Conservation (phyloP, 768 basidiomycete genomes). For the Mycena vitilis region DNA sequence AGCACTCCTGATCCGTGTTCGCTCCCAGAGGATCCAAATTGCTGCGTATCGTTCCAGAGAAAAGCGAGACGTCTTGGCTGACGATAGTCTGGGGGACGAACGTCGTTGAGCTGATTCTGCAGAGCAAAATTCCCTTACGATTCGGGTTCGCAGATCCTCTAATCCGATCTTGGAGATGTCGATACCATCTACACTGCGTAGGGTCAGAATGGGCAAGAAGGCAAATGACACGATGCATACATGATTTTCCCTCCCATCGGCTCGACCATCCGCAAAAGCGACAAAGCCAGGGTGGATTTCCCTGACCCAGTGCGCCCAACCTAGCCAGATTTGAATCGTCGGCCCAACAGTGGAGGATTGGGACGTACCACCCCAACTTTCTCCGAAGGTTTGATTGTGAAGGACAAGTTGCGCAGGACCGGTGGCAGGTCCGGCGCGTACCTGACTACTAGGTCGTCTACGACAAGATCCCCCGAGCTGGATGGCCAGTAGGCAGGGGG, state of each 20-base stretch:
- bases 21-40: conserved; percentile 78
- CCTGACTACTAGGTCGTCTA: conserved; percentile 68
- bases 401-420: conserved; percentile 68
- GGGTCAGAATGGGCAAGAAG: neutral
- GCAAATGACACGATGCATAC: conserved; percentile 48
- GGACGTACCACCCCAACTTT: conserved; percentile 74
- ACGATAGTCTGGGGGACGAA: conserved; percentile 66
- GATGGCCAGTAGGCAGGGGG: conserved; percentile 84
- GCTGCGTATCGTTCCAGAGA: conserved; percentile 77
- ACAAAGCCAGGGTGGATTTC: conserved; percentile 69
- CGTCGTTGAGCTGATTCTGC: neutral
- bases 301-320: conserved; percentile 79
- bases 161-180: conserved; percentile 76
- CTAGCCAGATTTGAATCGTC: conserved; percentile 43
- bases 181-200: conserved; percentile 68
- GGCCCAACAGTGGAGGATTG: neutral
- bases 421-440: conserved; percentile 74
- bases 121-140: conserved; percentile 53
- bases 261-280: conserved; percentile 73
- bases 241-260: conserved; percentile 66
- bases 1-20: conserved; percentile 69
- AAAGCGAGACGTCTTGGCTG: conserved; percentile 80
- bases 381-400: conserved; percentile 68
- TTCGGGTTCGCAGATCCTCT: conserved; percentile 72
- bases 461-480: conserved; percentile 63